Evolutionary conservation across 164 flowering plant species (phyloP), one percentile per base, ranked within the genome.

Genomic region (Taxillus chinensis): DNA sequence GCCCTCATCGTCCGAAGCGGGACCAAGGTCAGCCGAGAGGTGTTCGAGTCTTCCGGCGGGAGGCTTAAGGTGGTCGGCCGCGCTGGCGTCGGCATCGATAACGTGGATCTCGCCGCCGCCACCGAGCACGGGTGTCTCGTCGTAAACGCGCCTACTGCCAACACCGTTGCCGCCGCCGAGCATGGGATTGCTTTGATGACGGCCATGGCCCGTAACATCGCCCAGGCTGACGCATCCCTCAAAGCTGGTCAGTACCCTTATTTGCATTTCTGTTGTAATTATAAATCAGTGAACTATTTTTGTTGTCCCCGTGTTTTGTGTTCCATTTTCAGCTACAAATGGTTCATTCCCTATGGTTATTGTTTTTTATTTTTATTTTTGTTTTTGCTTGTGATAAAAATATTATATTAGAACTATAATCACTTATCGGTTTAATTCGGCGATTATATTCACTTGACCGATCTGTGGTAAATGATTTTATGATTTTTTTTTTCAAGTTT

Each of bases 81-180:
- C 5, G 96, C 96, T 43, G 96, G 93, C 39, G 96, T 89, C 2
- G 96, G 96, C 13, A 86, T 89, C 54, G 96, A 89, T 57, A 89
- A 89, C 55, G 93, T 89, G 49, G 96, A 89, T 80, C 82, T 86
- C 61, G 75, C 81, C 2, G 93, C 93, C 0, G 96, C 96, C 8
- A 86, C 93, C 5, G 93, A 85, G 78, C 81, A 76, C 60, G 96
- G 96, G 0, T 89, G 96, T 57, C 69, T 89, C 17, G 93, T 89
- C 15, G 96, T 89, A 17, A 89, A 89, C 61, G 96, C 96, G 57
- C 96, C 96, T 1, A 85, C 93, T 0, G 84, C 91, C 2, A 89
- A 89, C 48, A 89, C 96, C 1, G 81, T 89, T 16, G 96, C 96
- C 3, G 93, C 93, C 2, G 96, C 96, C 0, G 96, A 89, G 80